Conservation (phyloP, 1,284 basidiomycete species). For the Apiotrichum domesticum region DNA sequence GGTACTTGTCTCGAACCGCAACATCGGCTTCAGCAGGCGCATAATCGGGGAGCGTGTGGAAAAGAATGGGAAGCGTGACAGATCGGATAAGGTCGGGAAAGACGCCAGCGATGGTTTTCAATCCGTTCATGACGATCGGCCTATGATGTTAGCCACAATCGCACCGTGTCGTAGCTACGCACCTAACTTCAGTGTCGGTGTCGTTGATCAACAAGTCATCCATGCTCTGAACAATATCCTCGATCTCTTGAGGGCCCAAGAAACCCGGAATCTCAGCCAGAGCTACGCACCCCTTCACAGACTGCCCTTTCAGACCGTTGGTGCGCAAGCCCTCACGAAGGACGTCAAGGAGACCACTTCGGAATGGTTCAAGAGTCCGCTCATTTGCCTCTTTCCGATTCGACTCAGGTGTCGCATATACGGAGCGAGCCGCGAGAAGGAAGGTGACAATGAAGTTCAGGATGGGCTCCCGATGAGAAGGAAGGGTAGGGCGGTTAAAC, state of each 20-base stretch:
- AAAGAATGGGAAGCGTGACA: constrained; percentile 72
- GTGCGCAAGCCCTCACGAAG: constrained; percentile 40
- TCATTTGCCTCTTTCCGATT: constrained; percentile 33
- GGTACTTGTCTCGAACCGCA: constrained; percentile 57
- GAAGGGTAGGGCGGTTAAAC: constrained; percentile 71
- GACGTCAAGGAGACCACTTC: constrained; percentile 59
- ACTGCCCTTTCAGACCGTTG: constrained; percentile 53
- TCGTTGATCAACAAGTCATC: constrained; percentile 62
- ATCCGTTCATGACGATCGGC: constrained; percentile 60
- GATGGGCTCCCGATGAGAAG: constrained; percentile 65
- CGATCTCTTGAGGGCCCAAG: constrained; percentile 65
- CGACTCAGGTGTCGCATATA: constrained; percentile 28
- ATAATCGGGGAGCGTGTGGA: constrained; percentile 63
- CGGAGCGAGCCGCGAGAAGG: constrained; percentile 39
- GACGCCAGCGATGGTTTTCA: constrained; percentile 61
- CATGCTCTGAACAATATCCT: constrained; percentile 69
- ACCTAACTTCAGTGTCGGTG: constrained; percentile 53
- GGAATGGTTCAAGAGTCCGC: constrained; percentile 58
- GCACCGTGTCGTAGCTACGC: constrained; percentile 10
- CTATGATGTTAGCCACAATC: constrained; percentile 46
- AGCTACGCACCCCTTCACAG: constrained; percentile 55
- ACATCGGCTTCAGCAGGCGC: constrained; percentile 58
- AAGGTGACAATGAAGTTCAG: constrained; percentile 55
- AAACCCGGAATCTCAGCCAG: constrained; percentile 61
- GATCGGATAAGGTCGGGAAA: constrained; percentile 65